These are phyloP conservation scores for Litsea cubeba DNA, from an alignment of 164 flowering plant species.

Conservation along the genomic window DNA sequence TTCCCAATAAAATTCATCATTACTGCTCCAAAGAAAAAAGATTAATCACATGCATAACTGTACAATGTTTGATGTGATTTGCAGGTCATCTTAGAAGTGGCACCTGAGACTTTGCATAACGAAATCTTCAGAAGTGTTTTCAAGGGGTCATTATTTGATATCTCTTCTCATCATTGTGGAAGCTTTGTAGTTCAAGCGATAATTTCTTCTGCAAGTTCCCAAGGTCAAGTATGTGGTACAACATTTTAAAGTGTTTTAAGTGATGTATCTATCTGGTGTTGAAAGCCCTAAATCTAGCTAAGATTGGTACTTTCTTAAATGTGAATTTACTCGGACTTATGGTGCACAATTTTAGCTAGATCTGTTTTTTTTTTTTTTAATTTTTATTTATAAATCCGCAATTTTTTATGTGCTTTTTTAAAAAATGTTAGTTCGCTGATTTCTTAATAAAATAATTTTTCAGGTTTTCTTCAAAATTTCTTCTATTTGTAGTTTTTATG, in stretches of 20 bases:
- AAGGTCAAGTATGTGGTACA: conserved; percentile 61
- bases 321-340: no score
- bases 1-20: no score
- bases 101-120: conserved; percentile 63
- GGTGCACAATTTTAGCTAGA: no score
- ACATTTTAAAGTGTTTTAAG: background rate
- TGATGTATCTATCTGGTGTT: background rate
- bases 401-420: no score
- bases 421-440: no score
- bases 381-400: no score
- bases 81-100: conserved; percentile 90
- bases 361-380: no score
- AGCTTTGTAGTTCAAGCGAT: conserved; percentile 88
- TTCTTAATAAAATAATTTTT: no score
- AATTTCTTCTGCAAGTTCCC: conserved; percentile 53
- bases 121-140: conserved; percentile 60
- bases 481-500: no score
- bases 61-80: conserved; percentile 12
- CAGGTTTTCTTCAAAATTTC: no score
- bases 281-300: background rate
- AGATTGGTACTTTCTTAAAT: background rate
- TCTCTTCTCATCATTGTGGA: conserved; percentile 71
- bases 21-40: no score
- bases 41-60: no score
- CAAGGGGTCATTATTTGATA: conserved; percentile 48